phyloP scores from a whole-genome alignment of 257 asterid species.

The Nicotiana undulata region DNA sequence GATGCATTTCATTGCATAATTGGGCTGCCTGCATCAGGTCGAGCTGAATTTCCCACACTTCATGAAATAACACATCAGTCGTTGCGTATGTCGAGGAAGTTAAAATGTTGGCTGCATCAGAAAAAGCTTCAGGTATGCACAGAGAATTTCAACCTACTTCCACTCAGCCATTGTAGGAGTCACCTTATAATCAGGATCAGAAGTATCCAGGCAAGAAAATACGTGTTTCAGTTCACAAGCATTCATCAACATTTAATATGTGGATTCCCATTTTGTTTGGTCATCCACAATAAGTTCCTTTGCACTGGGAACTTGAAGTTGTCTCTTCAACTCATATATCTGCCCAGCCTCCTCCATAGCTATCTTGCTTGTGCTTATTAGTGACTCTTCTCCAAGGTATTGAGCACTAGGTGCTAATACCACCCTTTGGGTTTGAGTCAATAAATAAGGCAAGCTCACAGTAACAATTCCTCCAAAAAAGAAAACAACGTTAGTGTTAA shows the following conservation, averaged over 20 bases:
- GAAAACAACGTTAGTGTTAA: too few relatives aligned
- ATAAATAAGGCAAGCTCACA: too few relatives aligned
- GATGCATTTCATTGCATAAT: too few relatives aligned
- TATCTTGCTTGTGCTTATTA: too few relatives aligned
- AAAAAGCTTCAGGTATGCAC: constrained; percentile 50
- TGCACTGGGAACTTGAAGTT: constrained; percentile 78
- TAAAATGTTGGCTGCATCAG: constrained; percentile 61
- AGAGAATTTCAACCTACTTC: constrained; percentile 52
- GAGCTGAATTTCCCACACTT: constrained; percentile 44
- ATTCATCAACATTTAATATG: constrained; percentile 74
- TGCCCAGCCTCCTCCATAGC: too few relatives aligned
- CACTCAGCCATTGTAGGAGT: constrained; percentile 63
- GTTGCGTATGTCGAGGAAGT: constrained; percentile 42
- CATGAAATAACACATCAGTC: constrained; percentile 48
- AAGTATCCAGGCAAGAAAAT: constrained; percentile 57
- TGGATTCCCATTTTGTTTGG: constrained; percentile 62
- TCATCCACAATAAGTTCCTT: constrained; percentile 55
- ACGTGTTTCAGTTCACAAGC: constrained; percentile 78
- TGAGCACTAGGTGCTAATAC: too few relatives aligned
- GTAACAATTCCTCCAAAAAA: too few relatives aligned
- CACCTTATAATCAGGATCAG: constrained; percentile 45
- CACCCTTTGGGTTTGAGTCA: too few relatives aligned
- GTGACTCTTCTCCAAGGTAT: too few relatives aligned
- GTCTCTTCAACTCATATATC: constrained; percentile 45
- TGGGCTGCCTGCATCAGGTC: constrained; percentile 42